A percentile compares a stretch with the other conserved stretches of the same genome.
phyloP scores from a whole-genome alignment of 169 alveolate genomes.

The Plasmodium malariae region DNA sequence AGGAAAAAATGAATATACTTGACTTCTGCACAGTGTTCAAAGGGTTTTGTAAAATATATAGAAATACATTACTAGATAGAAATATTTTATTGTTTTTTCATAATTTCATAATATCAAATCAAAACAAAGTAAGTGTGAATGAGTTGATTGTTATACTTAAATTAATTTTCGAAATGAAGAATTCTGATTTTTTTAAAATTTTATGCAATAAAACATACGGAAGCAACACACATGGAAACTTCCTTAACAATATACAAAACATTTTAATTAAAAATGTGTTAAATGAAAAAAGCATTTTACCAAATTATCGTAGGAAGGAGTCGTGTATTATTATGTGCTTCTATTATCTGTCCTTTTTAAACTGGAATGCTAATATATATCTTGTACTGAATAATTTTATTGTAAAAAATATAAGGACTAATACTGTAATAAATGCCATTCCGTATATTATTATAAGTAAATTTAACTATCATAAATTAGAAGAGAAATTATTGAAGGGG shows the following conservation, averaged over 20 bases:
- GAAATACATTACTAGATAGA: conserved; percentile 18
- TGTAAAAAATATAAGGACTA: not conserved
- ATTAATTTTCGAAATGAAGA: conserved; percentile 18
- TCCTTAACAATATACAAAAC: conserved; percentile 21
- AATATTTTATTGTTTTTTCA: conserved; percentile 16
- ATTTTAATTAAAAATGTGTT: conserved; percentile 16
- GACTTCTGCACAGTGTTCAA: conserved; percentile 45
- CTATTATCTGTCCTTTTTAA: conserved; percentile 46
- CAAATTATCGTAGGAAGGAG: no score
- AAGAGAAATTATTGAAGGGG: not conserved
- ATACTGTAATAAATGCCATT: not conserved
- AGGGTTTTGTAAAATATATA: conserved; percentile 22
- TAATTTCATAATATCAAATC: conserved; percentile 12
- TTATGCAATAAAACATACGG: not conserved
- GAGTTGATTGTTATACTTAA: conserved; percentile 35
- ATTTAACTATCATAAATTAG: conserved; percentile 39
- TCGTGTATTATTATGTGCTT: conserved; percentile 35
- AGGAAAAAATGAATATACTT: conserved; percentile 29
- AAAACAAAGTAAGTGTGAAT: conserved; percentile 21
- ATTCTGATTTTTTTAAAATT: not conserved
- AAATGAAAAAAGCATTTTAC: conserved; percentile 6
- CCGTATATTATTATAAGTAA: conserved; percentile 64
- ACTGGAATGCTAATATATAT: conserved; percentile 13
- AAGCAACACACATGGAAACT: not conserved
- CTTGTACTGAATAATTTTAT: conserved; percentile 1